A percentile compares a stretch with the other conserved stretches of the same genome.
phyloP scores from a whole-genome alignment of 768 basidiomycete species.

The Lentinula detonsa region DNA sequence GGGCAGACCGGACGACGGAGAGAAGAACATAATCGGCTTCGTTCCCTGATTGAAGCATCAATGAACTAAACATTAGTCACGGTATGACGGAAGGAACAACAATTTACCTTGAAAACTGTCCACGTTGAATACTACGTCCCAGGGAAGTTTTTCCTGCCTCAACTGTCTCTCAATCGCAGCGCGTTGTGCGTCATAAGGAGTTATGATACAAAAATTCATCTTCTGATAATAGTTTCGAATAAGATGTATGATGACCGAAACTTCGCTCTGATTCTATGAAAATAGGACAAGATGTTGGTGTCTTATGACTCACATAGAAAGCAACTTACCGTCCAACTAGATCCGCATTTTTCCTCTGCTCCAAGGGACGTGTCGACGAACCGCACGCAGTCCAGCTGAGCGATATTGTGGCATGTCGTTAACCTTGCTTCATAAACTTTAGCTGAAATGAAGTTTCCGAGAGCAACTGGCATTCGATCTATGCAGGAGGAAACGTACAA shows the following conservation, averaged over 20 bases:
- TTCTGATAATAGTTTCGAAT: conserved; percentile 33
- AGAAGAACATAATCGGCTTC: conserved; percentile 45
- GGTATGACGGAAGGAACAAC: not conserved
- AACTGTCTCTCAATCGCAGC: conserved; percentile 31
- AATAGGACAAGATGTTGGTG: not conserved
- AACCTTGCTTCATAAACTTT: conserved; percentile 35
- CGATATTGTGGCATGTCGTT: conserved; percentile 28
- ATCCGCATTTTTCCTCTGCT: conserved; percentile 27
- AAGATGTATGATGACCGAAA: conserved; percentile 31
- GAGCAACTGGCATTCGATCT: conserved; percentile 47
- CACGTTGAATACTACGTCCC: conserved; percentile 43
- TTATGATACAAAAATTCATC: conserved; percentile 39
- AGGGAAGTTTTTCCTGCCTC: conserved; percentile 25
- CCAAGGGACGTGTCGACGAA: conserved; percentile 39
- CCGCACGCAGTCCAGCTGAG: conserved; percentile 26
- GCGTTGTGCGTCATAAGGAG: conserved; percentile 50
- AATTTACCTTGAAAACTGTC: conserved; percentile 48
- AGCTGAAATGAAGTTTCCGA: conserved; percentile 45
- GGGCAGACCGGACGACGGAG: conserved; percentile 41
- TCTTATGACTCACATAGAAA: not conserved
- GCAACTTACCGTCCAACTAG: conserved; percentile 37
- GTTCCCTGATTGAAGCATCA: conserved; percentile 30
- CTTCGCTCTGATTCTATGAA: conserved; percentile 36
- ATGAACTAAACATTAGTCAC: not conserved
- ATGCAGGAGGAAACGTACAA: not conserved